phyloP scores from a whole-genome alignment of 768 basidiomycete species.

The Lactarius hengduanensis region DNA sequence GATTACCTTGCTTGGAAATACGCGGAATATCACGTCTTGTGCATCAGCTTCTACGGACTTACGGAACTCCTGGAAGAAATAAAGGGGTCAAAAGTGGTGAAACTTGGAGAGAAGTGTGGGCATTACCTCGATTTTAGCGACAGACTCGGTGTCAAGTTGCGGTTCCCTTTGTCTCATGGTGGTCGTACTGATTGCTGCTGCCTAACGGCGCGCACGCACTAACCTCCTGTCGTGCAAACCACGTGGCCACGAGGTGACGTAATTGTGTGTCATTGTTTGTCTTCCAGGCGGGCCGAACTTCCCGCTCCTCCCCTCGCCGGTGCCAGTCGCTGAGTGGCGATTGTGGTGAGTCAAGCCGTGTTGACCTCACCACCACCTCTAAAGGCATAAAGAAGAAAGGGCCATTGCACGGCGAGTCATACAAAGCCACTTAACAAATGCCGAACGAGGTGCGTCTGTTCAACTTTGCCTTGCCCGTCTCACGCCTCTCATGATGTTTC shows the following conservation, averaged over 20 bases:
- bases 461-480: constrained; percentile 17
- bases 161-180: constrained; percentile 20
- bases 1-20: constrained; percentile 67
- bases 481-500: constrained; percentile 26
- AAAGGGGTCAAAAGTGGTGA: not conserved
- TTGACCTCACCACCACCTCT: not conserved
- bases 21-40: constrained; percentile 60
- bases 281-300: constrained; percentile 5
- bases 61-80: constrained; percentile 49
- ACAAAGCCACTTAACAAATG: constrained; percentile 1
- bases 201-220: not conserved
- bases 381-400: not conserved
- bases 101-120: not conserved
- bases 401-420: not conserved
- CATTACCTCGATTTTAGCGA: constrained; percentile 51
- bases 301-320: not conserved
- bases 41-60: constrained; percentile 46
- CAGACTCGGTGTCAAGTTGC: constrained; percentile 45
- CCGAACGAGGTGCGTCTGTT: constrained; percentile 21
- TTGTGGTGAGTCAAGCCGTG: not conserved
- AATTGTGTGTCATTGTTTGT: constrained; percentile 24
- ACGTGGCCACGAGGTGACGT: constrained; percentile 2
- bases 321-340: not conserved
- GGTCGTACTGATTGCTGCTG: constrained; percentile 31
- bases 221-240: not conserved